phyloP scores from a whole-genome alignment of 2,329 filamentous ascomycete genomes.

The Cladophialophora carrionii region DNA sequence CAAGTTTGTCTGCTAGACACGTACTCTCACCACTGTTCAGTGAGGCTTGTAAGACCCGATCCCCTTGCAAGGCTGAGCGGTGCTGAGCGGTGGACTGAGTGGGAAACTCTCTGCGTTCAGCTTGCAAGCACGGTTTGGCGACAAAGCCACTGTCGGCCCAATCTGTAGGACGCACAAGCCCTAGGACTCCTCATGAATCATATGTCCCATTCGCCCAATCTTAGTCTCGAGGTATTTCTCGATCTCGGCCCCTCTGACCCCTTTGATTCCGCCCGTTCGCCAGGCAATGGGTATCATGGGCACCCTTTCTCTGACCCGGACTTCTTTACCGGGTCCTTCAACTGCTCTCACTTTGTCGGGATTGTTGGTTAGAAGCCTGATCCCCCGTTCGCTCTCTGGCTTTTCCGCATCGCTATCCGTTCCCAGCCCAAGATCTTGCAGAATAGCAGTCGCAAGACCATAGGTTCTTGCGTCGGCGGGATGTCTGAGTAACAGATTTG shows the following conservation, averaged over 20 bases:
- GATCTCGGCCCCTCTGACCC: conserved; percentile 84
- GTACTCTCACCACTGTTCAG: background rate
- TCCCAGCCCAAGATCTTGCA: conserved; percentile 77
- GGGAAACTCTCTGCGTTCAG: background rate
- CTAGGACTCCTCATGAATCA: conserved; percentile 53
- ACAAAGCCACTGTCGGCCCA: background rate
- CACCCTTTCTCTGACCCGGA: conserved; percentile 85
- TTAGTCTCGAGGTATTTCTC: conserved; percentile 95
- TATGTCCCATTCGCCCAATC: conserved; percentile 88
- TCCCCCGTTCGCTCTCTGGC: conserved; percentile 45
- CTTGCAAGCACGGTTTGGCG: background rate
- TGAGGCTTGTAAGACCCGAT: background rate
- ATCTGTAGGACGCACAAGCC: no score
- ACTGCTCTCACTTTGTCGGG: conserved; percentile 95
- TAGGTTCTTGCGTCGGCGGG: conserved; percentile 94
- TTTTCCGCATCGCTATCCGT: conserved; percentile 56
- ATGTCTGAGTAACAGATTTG: conserved; percentile 86
- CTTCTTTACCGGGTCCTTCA: conserved; percentile 85
- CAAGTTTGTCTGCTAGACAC: background rate
- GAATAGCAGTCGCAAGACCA: conserved; percentile 92
- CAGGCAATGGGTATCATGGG: conserved; percentile 95
- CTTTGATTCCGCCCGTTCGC: conserved; percentile 75
- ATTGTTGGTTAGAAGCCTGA: conserved; percentile 90
- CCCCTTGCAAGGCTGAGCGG: background rate
- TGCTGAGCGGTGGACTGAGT: background rate